Percentiles rank a stretch among this genome's conserved stretches.
phyloP scores from a whole-genome alignment of 805 yeast species.

The Myxozyma neotropica region DNA sequence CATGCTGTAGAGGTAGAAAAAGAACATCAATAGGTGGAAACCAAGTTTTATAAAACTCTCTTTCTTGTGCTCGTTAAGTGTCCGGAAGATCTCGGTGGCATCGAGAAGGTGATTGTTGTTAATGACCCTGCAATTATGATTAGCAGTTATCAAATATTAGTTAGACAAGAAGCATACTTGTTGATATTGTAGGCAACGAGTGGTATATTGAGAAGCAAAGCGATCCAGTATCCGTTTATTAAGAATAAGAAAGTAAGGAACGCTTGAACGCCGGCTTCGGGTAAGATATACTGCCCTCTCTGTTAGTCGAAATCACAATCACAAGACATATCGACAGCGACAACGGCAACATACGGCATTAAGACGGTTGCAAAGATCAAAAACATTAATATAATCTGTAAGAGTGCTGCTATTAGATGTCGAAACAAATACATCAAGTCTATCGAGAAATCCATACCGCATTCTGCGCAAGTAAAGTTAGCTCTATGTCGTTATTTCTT shows the following conservation, averaged over 20 bases:
- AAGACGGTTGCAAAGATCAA: conserved; percentile 90
- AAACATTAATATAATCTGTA: conserved; percentile 93
- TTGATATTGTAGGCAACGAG: conserved; percentile 80
- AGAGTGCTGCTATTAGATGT: too few relatives aligned
- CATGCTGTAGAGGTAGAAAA: conserved; percentile 77
- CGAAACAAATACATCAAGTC: background rate
- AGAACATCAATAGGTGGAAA: conserved; percentile 87
- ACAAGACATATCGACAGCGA: background rate
- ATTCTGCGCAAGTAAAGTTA: conserved; percentile 35
- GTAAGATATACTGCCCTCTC: conserved; percentile 62
- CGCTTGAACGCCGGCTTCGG: conserved; percentile 86
- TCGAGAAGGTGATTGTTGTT: conserved; percentile 84
- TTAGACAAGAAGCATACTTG: conserved; percentile 51
- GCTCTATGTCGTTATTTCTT: too few relatives aligned
- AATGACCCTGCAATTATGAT: conserved; percentile 45
- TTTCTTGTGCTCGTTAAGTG: conserved; percentile 87
- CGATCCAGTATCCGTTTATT: conserved; percentile 89
- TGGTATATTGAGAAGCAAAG: conserved; percentile 80
- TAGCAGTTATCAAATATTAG: too few relatives aligned
- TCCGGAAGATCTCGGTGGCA: conserved; percentile 96
- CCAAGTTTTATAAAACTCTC: conserved; percentile 90
- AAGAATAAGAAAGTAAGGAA: conserved; percentile 69
- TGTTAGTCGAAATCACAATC: background rate
- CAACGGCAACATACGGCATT: conserved; percentile 59
- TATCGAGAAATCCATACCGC: conserved; percentile 27